Base-by-base conservation (phyloP, 1,284 basidiomycete genomes). In the Malassezia nana region DNA sequence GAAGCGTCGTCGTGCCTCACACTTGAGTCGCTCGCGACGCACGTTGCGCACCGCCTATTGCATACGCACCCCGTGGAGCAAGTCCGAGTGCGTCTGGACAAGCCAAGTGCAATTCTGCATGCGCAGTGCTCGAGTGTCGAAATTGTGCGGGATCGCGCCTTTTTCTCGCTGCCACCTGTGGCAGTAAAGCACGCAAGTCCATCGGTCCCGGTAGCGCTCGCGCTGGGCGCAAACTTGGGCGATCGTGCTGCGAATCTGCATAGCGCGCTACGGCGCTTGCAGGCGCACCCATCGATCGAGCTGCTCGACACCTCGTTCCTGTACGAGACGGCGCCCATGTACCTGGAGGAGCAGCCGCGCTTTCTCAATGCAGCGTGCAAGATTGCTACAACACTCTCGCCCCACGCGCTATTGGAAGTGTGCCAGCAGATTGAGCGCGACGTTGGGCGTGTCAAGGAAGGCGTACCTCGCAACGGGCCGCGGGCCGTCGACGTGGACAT, bases 251-350 rank as follows among this genome's bases (percentile, higher is more conserved):
- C 79, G n/a, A 85, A 94, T 69, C 85, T 96, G 57, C 83, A 87
- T 63, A 76, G 78, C 25, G 88, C 89, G 80, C 25, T 78, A 84
- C 2, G 83, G 83, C 68, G 5, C 62, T 55, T 73, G 52, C 32
- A 59, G 63, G 52, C 68, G 58, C 52, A 63, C 16, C 43, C 57
- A 4, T 58, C 52, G 22, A 64, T 75, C 83, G 4, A 70, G 66
- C 13, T 67, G 76, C 76, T 85, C 24, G 80, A 87, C 62, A 91
- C 89, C 0, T 90, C 88, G 69, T 89, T 91, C 75, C 75, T 98
- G 76, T 98, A 98, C 73, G 86, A 95, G 76, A 91, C 86, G 16
- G 79, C 84, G 18, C 89, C 94, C 0, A 96, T 96, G 94, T 99
- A 98, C 75, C 83, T 92, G 22, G 81, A 81, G 15, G 84, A 94